phyloP scores from a whole-genome alignment of 164 flowering plant genomes.

The Berberis vulgaris region DNA sequence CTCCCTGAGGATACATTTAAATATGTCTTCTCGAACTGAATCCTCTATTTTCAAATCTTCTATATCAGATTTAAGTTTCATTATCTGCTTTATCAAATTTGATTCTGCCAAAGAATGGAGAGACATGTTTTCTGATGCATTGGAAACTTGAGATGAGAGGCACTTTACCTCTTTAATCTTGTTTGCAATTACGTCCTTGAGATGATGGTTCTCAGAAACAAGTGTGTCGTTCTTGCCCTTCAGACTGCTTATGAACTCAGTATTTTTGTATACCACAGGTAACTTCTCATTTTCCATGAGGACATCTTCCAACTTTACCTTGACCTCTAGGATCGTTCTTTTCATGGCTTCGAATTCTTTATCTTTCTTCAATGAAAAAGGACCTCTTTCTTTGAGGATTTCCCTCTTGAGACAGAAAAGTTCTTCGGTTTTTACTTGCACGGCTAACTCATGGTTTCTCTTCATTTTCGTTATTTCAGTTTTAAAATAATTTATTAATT shows the following conservation, averaged over 20 bases:
- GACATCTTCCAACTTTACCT: conserved; percentile 46
- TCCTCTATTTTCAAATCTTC: conserved; percentile 37
- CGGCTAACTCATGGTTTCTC: conserved; percentile 56
- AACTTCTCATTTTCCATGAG: conserved; percentile 42
- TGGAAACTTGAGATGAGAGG: conserved; percentile 40
- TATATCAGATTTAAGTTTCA: conserved; percentile 28
- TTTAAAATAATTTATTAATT: conserved; percentile 41
- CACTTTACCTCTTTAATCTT: conserved; percentile 37
- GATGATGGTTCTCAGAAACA: conserved; percentile 42
- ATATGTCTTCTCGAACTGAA: conserved; percentile 41
- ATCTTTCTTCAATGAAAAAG: conserved; percentile 41
- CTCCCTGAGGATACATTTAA: conserved; percentile 38
- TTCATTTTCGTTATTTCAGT: conserved; percentile 54
- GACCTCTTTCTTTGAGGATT: conserved; percentile 42
- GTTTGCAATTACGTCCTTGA: conserved; percentile 36
- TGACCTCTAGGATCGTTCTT: conserved; percentile 59
- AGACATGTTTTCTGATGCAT: conserved; percentile 33
- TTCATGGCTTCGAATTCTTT: conserved; percentile 54
- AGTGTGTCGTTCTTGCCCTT: conserved; percentile 39
- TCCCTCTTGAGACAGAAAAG: conserved; percentile 50
- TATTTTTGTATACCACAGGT: conserved; percentile 18
- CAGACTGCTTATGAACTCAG: conserved; percentile 24
- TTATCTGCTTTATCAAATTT: conserved; percentile 26
- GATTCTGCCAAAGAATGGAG: conserved; percentile 33
- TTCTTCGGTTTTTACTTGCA: conserved; percentile 54